These are phyloP conservation scores for Mucor racemosus DNA, from an alignment of 371 early-diverging fungal species.

Conservation along the genomic window DNA sequence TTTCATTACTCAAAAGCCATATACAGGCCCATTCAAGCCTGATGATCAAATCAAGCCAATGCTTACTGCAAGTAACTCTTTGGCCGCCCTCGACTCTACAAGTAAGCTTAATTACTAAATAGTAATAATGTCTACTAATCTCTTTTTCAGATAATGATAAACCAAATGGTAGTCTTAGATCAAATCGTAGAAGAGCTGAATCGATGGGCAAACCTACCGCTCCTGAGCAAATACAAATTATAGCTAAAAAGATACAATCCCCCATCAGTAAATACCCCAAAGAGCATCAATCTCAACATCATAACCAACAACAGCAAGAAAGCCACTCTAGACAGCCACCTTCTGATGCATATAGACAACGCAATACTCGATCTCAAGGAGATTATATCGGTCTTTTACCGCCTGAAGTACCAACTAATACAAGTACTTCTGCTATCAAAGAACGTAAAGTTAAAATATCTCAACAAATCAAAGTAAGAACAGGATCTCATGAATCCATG, in stretches of 20 bases:
- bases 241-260: constrained; percentile 23
- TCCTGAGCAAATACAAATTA: constrained; percentile 21
- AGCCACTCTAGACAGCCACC: constrained; percentile 5
- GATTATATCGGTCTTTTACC: constrained; percentile 37
- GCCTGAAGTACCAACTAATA: constrained; percentile 13
- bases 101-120: not conserved
- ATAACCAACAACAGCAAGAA: not conserved
- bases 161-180: not conserved
- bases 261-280: constrained; percentile 27
- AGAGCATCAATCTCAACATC: not conserved
- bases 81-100: not conserved
- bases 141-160: constrained; percentile 4
- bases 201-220: constrained; percentile 26
- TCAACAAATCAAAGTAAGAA: constrained; percentile 39
- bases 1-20: constrained; percentile 91
- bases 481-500: constrained; percentile 44
- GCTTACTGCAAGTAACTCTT: not conserved
- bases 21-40: constrained; percentile 62
- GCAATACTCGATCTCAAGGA: constrained; percentile 44
- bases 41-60: constrained; percentile 27
- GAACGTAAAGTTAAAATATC: constrained; percentile 46
- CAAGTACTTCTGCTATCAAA: not conserved
- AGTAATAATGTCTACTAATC: not conserved
- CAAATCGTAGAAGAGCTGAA: constrained; percentile 21
- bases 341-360: constrained; percentile 23